Evolutionary conservation across 768 basidiomycete genomes (phyloP), one percentile per base, ranked within the genome.

Genomic region (Boletus fagicola): DNA sequence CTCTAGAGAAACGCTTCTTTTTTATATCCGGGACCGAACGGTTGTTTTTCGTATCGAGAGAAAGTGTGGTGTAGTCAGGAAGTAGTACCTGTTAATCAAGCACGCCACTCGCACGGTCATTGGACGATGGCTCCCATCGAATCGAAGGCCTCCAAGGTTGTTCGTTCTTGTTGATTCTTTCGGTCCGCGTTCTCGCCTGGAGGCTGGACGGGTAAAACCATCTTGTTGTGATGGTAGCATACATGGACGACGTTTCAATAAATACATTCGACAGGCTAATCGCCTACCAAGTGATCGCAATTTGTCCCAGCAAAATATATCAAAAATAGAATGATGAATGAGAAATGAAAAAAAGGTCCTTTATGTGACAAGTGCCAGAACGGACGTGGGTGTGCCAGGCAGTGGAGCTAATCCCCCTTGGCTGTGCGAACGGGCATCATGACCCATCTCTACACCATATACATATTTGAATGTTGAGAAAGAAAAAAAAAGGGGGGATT

Each of bases 401-500:
- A 54, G 53, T 44, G 48, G 6, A 30, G 58, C n/a, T 1, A 33
- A 59, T 51, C 58, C 13, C 35, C 22, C 18, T 43, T 22, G 36
- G 55, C 61, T 53, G 48, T 62, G 60, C n/a, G 26, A 36, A 26
- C 49, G 33, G 57, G 22, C 33, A 58, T 57, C 38, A 35, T 18
- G 20, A 36, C 24, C n/a, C 3, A 13, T 49, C 22, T 35, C 22
- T 18, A 4, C 7, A 4, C 24, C 12, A 3, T 13, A 9, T n/a
- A n/a, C 13, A 33, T 11, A 33, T 33, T n/a, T n/a, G n/a, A 18
- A 18, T 8, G 7, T 36, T 20, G 49, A 44, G 39, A 35, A 9
- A n/a, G 1, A 36, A 5, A 26, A 3, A 8, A 20, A 2, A 36
- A 5, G 10, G 3, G 30, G 13, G 18, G 39, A 20, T 22, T 24